Base-by-base conservation (phyloP, 2,329 filamentous ascomycete species). In the Clarireedia homoeocarpa region DNA sequence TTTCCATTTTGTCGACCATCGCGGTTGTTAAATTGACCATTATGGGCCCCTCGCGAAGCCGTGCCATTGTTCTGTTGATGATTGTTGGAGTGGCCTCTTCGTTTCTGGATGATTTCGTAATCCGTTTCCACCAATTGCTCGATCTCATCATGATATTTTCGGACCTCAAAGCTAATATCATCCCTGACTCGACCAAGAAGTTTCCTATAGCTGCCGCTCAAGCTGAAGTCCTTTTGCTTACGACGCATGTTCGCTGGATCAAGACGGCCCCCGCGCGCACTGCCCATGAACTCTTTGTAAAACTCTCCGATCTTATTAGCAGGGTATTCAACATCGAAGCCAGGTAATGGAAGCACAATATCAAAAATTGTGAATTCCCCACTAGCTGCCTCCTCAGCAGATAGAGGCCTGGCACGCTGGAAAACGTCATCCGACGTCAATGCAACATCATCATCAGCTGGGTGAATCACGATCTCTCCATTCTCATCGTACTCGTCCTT, bases 71-170 rank as follows among this genome's bases (percentile, higher is more conserved):
- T 17, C 39, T 51, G 39, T 51, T 51, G 53, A 15, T 24, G 20
- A 2, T 46, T 14, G 14, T 2, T 48, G 24, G 36, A 6, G 34
- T 36, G 24, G 20, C 24, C 26, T 34, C 30, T 30, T 14, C 17
- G 20, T 10, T 62, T 63, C 15, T 63, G 34, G 3, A 67, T 57
- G 49, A 62, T 65, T 63, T 96, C 89, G 56, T 94, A 67, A 70
- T 99, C 94, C 0, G 94, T 99, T 58, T 87, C 82, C 3, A 95
- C 86, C 72, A 97, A 84, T 73, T 97, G 91, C 72, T 95, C 84
- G 36, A 86, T 82, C 34, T 86, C 83, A 27, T 84, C 79, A 3
- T 69, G 67, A 68, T 96, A 97, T 5, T 76, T 72, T 66, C 80
- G 84, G 10, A 96, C 80, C 57, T 89, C 81, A 56, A 84, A 86